These are phyloP conservation scores for Saccharum hybrid DNA, from an alignment of 202 grass and related monocot species.

Conservation along the genomic window DNA sequence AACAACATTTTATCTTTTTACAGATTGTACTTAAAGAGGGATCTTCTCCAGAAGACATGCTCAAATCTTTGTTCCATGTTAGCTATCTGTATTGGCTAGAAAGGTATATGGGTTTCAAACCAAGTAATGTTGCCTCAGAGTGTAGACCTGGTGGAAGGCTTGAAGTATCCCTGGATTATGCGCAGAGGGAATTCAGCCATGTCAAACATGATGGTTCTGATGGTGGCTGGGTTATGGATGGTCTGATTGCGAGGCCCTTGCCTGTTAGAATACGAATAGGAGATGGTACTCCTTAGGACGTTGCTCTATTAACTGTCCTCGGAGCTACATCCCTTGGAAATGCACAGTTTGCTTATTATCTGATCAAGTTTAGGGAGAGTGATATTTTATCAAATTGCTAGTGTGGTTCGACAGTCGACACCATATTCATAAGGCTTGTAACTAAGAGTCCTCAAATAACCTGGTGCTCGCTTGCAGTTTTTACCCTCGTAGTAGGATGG, in stretches of 20 bases:
- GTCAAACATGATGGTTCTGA: constrained; percentile 72
- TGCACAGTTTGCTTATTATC: constrained; percentile 37
- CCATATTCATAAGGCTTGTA: neutral
- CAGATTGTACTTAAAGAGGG: constrained; percentile 93
- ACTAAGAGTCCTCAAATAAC: constrained; percentile 9
- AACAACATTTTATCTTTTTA: constrained; percentile 33
- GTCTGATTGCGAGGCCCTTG: constrained; percentile 77
- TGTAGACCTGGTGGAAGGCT: constrained; percentile 74
- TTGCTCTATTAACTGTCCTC: neutral
- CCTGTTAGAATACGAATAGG: constrained; percentile 64
- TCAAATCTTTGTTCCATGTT: constrained; percentile 88
- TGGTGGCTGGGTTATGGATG: constrained; percentile 79
- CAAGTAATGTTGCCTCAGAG: constrained; percentile 52
- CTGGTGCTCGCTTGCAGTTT: neutral
- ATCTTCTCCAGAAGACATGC: constrained; percentile 84
- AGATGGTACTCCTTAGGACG: constrained; percentile 33
- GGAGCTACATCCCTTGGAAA: neutral
- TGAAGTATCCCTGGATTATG: constrained; percentile 80
- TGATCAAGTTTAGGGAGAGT: neutral
- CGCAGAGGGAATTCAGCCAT: constrained; percentile 74
- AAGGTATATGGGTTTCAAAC: constrained; percentile 72
- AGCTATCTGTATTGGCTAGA: constrained; percentile 97
- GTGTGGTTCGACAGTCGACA: neutral
- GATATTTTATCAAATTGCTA: neutral
- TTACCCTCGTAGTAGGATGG: constrained; percentile 6